phyloP scores from a whole-genome alignment of 2,329 filamentous ascomycete species.

The Fusarium hostae region DNA sequence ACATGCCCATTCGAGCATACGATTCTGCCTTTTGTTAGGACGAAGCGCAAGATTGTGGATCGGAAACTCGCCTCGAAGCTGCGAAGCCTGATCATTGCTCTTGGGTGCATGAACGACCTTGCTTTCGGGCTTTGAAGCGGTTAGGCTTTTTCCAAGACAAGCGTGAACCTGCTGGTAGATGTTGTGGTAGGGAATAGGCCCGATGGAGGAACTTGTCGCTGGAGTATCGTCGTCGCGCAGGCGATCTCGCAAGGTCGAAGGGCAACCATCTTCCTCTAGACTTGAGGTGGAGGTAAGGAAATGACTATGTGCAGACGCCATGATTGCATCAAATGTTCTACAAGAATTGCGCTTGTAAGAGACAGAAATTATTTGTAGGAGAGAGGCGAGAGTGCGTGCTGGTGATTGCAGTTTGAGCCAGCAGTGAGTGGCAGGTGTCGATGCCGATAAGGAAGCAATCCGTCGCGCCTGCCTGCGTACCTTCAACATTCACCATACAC shows the following conservation, averaged over 20 bases:
- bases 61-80: conserved; percentile 36
- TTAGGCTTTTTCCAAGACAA: conserved; percentile 19
- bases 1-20: conserved; percentile 39
- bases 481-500: not conserved
- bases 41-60: fast-evolving
- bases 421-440: not conserved
- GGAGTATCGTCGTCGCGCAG: conserved; percentile 42
- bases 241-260: conserved; percentile 45
- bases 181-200: conserved; percentile 10
- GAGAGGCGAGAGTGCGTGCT: not conserved
- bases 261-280: conserved; percentile 16
- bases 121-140: not conserved
- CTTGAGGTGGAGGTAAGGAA: conserved; percentile 16
- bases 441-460: not conserved
- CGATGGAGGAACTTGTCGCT: not conserved
- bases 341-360: not conserved
- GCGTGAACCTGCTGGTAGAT: conserved; percentile 44
- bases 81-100: conserved; percentile 6
- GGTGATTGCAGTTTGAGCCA: not conserved
- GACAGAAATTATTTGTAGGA: too few relatives aligned
- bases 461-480: fast-evolving
- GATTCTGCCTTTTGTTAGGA: conserved; percentile 29
- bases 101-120: not conserved
- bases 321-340: not conserved
- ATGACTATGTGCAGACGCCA: not conserved